Conservation (phyloP, 805 yeast genomes). For the Cyberlindnera veronae region DNA sequence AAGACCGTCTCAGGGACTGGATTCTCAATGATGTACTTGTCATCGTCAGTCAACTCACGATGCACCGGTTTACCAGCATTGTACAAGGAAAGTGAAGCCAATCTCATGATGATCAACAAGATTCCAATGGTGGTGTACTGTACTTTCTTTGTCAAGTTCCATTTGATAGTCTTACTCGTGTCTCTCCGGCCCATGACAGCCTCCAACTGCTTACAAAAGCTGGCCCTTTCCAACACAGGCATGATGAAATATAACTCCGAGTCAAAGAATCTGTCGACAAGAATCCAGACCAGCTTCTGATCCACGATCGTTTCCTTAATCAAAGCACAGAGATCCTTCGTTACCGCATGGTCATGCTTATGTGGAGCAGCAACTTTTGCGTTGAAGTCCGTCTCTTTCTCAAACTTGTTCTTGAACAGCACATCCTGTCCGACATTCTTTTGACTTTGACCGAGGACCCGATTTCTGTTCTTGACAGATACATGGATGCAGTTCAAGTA, state of each 20-base stretch:
- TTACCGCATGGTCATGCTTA: no score
- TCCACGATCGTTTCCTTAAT: slow-evolving; percentile 14
- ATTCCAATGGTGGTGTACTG: slow-evolving; percentile 22
- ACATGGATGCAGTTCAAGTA: slow-evolving; percentile 20
- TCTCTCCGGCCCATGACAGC: slow-evolving; percentile 20
- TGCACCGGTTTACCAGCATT: slow-evolving; percentile 18
- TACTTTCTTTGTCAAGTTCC: slow-evolving; percentile 18
- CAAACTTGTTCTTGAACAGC: slow-evolving; percentile 6
- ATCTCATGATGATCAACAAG: slow-evolving; percentile 22
- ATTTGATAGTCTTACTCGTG: background rate
- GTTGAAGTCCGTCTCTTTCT: slow-evolving; percentile 7
- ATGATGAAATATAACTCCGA: slow-evolving; percentile 20
- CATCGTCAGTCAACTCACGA: slow-evolving; percentile 5
- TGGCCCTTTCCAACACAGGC: slow-evolving; percentile 21
- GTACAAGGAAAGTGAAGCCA: slow-evolving; percentile 21
- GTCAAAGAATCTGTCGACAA: slow-evolving; percentile 24
- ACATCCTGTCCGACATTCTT: slow-evolving; percentile 1
- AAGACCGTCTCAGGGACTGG: slow-evolving; percentile 14
- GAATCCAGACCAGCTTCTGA: slow-evolving; percentile 22
- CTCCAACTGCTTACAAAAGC: slow-evolving; percentile 13
- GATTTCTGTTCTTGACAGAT: slow-evolving; percentile 8
- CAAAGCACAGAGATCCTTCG: no score
- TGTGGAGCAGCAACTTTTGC: slow-evolving; percentile 5
- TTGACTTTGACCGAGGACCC: background rate
- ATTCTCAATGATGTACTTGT: slow-evolving; percentile 20